Evolutionary conservation across 129 eudicot genomes (phyloP).

Genomic region (Flaveria brownii): DNA sequence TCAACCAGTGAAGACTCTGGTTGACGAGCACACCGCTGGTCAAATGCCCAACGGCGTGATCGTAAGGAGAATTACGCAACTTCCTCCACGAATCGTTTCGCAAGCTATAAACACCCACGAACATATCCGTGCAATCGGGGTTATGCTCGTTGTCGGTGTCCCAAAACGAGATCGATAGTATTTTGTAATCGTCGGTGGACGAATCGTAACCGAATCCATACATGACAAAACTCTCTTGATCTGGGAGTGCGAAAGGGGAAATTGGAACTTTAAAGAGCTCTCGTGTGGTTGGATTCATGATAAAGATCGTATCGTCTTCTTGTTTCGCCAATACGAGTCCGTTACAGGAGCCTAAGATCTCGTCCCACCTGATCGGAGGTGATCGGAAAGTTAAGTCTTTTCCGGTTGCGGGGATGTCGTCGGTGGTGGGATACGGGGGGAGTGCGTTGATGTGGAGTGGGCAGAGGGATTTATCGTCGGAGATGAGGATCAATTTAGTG

Average conservation of each 20-base stretch:
- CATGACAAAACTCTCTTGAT: conserved; percentile 27
- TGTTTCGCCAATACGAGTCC: conserved; percentile 43
- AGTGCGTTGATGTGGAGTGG: background rate
- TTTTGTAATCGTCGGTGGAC: conserved; percentile 40
- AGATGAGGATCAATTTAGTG: conserved; percentile 27
- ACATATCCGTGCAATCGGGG: conserved; percentile 37
- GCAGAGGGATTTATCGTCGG: conserved; percentile 21
- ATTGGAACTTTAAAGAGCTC: conserved; percentile 28
- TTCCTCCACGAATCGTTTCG: conserved; percentile 51
- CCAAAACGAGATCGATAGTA: conserved; percentile 44
- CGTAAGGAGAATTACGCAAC: conserved; percentile 41
- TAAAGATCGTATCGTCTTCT: background rate
- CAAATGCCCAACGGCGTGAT: conserved; percentile 35
- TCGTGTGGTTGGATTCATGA: conserved; percentile 51
- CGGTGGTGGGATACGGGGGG: background rate
- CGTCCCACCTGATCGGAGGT: conserved; percentile 14
- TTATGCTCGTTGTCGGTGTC: conserved; percentile 42
- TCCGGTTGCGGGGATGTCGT: conserved; percentile 4
- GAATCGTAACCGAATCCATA: conserved; percentile 64
- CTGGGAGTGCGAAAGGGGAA: conserved; percentile 21
- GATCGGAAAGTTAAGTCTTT: conserved; percentile 27
- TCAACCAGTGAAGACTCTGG: conserved; percentile 51
- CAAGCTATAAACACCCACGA: conserved; percentile 40
- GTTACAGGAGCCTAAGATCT: conserved; percentile 48
- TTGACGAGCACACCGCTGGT: conserved; percentile 40